phyloP scores from a whole-genome alignment of 805 yeast species.

The Candida andamanensis region DNA sequence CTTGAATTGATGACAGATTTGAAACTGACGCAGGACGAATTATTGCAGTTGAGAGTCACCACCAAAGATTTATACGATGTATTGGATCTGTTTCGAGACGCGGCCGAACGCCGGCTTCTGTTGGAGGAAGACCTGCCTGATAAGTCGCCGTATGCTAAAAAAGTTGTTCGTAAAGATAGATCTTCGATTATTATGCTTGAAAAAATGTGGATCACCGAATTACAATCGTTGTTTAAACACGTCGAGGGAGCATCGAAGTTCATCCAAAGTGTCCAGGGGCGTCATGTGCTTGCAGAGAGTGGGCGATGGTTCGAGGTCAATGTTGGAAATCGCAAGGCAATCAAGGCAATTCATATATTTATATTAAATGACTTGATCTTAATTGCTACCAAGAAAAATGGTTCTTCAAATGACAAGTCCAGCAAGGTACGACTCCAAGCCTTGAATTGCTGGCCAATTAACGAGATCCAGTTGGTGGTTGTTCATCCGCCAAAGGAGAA shows the following conservation, averaged over 20 bases:
- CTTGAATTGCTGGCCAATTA: conserved; percentile 72
- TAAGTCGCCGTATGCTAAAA: conserved; percentile 14
- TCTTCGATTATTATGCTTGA: conserved; percentile 69
- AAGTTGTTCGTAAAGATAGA: conserved; percentile 44
- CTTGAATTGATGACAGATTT: conserved; percentile 57
- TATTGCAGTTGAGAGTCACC: conserved; percentile 55
- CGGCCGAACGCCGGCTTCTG: conserved; percentile 55
- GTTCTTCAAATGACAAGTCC: conserved; percentile 18
- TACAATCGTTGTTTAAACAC: conserved; percentile 65
- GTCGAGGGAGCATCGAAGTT: conserved; percentile 90
- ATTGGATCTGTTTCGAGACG: conserved; percentile 50
- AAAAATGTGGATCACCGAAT: conserved; percentile 74
- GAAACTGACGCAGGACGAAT: conserved; percentile 56
- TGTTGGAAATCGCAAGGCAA: conserved; percentile 76
- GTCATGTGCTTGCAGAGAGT: conserved; percentile 76
- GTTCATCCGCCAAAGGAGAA: conserved; percentile 23
- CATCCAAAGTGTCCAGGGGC: conserved; percentile 67
- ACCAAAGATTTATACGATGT: conserved; percentile 58
- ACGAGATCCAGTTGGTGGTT: conserved; percentile 49
- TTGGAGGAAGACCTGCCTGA: conserved; percentile 27
- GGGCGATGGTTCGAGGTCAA: conserved; percentile 85
- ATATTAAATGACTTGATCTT: conserved; percentile 72
- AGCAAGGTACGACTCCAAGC: conserved; percentile 50
- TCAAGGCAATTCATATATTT: conserved; percentile 70
- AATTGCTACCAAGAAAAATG: conserved; percentile 57